Percentiles rank a stretch among this genome's conserved stretches.
Evolutionary conservation across 352 stramenopile species (phyloP).

Genomic region (Phytophthora hibernalis): DNA sequence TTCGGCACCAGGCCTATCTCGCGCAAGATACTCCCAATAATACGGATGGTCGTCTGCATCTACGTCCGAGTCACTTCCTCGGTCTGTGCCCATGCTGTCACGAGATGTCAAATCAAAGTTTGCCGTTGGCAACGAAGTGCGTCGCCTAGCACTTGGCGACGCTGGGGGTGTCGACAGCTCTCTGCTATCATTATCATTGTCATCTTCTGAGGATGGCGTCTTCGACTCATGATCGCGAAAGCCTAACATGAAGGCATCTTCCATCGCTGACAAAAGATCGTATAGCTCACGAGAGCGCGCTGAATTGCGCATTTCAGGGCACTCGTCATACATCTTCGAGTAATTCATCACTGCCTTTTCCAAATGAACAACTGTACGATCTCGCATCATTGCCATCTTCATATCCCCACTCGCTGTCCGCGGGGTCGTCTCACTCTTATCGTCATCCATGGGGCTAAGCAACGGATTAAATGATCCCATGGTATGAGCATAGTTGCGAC

Average conservation of each 20-base stretch:
- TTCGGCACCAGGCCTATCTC: constrained; percentile 54
- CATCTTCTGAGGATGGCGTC: constrained; percentile 25
- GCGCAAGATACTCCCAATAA: constrained; percentile 79
- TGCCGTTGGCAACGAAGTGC: constrained; percentile 22
- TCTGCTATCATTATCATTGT: constrained; percentile 17
- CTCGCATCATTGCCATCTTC: constrained; percentile 43
- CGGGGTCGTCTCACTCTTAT: constrained; percentile 23
- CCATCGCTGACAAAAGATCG: constrained; percentile 70
- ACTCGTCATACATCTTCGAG: constrained; percentile 64
- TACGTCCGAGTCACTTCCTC: constrained; percentile 28
- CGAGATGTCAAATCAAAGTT: constrained; percentile 28
- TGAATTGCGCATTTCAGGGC: constrained; percentile 71
- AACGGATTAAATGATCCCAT: constrained; percentile 35
- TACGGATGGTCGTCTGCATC: constrained; percentile 43
- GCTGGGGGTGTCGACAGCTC: constrained; percentile 31
- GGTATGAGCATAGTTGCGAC: constrained; percentile 20
- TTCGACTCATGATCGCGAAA: constrained; percentile 43
- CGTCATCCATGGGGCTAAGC: constrained; percentile 29
- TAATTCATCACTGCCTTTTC: constrained; percentile 69
- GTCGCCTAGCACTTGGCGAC: constrained; percentile 27
- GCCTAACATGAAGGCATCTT: constrained; percentile 76
- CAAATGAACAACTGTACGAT: constrained; percentile 61
- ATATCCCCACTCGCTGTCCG: constrained; percentile 13
- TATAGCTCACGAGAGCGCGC: constrained; percentile 70
- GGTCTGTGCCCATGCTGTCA: constrained; percentile 31